Base-by-base conservation (phyloP, 2,329 filamentous ascomycete genomes). In the Trichoderma sp. region DNA sequence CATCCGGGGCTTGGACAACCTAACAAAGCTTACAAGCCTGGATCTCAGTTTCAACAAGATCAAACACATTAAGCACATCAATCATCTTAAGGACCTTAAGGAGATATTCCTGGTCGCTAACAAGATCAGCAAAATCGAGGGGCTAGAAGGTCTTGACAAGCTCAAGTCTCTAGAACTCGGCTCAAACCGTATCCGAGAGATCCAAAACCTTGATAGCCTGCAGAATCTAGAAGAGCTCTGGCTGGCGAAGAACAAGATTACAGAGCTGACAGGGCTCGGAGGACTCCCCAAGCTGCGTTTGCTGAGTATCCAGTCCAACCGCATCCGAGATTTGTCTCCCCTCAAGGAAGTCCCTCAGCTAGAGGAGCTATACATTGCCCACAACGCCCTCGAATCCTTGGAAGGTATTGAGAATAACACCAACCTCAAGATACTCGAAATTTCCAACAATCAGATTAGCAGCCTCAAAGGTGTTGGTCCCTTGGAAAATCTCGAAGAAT, bases 11-110 rank as follows among this genome's bases (percentile, higher is more conserved):
- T 87, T 99, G 60, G 94, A 98, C 69, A 86, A 89, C 60, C 89
- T 98, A 71, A 89, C 87, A 14, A 87, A 92, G 73, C 88, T 99
- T 69, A 93, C 88, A 6, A 92, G 85, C 71, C 89, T 99, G 70
- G 96, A 99, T 80, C 86, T 99, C 66, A 97, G 93, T 81, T 99
- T 98, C 88, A 99, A 99, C 86, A 98, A 98, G 85, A 95, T 99
- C 84, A 98, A 97, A 81, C 95, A 98, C 82, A 97, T 99, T 84
- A 97, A 97, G 82, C 90, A 95, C 77, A 84, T 98, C 75, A 87
- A 88, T 72, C 92, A 95, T 77, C 84, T 99, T 72, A 91, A 84
- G 26, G 87, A 94, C 69, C 87, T 98, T 71, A 92, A 87, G 74
- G 94, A 98, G 76, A 81, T 99, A 3, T 99, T 92, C 81, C 93